Evolutionary conservation across 192 early-diverging fungal species (phyloP).

Genomic region (Entrophospora sp.): DNA sequence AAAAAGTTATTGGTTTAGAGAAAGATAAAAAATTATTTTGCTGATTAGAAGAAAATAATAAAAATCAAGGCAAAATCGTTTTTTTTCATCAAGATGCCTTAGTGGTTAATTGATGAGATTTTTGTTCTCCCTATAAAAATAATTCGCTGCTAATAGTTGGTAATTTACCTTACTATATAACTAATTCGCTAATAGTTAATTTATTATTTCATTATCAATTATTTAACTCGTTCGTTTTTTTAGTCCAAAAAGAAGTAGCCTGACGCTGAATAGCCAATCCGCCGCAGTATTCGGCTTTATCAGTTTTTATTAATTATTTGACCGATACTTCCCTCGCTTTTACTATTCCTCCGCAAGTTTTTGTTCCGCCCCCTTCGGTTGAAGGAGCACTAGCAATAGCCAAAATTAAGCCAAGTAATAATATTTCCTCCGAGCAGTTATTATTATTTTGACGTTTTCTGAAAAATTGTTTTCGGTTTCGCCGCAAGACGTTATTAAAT

Average conservation of each 20-base stretch:
- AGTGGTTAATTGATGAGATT: background rate
- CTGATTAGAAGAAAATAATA: slow-evolving; percentile 1
- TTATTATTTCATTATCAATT: background rate
- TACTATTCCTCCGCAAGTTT: background rate
- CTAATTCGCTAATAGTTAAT: slow-evolving; percentile 3
- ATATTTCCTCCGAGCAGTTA: background rate
- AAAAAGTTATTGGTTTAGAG: background rate
- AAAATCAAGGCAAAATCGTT: background rate
- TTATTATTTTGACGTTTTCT: background rate
- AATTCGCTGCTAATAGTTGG: background rate
- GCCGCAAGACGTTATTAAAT: background rate
- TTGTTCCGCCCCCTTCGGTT: background rate
- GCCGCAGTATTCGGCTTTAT: background rate
- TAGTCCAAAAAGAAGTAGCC: slow-evolving; percentile 2
- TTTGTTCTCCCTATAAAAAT: background rate
- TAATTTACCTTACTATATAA: slow-evolving; percentile 7
- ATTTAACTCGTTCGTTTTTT: background rate
- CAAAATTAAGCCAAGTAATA: background rate
- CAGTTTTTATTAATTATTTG: slow-evolving; percentile 8
- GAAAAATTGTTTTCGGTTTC: slow-evolving; percentile 3
- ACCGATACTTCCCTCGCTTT: background rate
- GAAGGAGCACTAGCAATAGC: background rate
- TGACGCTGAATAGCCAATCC: background rate
- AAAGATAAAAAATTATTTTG: background rate
- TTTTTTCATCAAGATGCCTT: background rate